A percentile compares a stretch with the other conserved stretches of the same genome.
These are phyloP conservation scores for Physaria fendleri DNA, from an alignment of 345 rosid genomes.

Conservation along the genomic window DNA sequence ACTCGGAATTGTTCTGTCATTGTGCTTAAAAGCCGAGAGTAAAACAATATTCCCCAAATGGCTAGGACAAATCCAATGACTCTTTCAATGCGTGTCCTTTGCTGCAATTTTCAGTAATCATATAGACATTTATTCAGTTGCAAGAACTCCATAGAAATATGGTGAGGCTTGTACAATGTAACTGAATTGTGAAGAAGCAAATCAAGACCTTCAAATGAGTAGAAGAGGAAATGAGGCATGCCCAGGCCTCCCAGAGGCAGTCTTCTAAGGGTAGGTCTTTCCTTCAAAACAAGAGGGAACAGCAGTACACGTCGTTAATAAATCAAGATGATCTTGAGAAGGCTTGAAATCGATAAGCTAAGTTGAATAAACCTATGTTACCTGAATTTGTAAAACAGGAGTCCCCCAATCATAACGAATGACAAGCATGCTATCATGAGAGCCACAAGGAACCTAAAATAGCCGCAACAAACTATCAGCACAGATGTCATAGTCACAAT, in stretches of 20 bases:
- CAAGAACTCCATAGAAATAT: neutral
- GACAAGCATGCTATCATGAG: constrained; percentile 77
- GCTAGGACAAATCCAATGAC: constrained; percentile 82
- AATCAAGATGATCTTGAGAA: neutral
- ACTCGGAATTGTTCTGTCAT: constrained; percentile 98
- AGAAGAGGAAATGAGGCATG: constrained; percentile 86
- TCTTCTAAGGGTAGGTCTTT: constrained; percentile 65
- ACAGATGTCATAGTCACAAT: neutral
- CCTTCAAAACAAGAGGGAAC: constrained; percentile 38
- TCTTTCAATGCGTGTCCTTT: constrained; percentile 83
- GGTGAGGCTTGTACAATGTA: neutral
- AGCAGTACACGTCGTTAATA: neutral
- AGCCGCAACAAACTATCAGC: constrained; percentile 13
- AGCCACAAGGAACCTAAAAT: constrained; percentile 70
- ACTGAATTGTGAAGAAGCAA: neutral
- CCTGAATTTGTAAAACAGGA: constrained; percentile 76
- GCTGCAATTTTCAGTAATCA: constrained; percentile 53
- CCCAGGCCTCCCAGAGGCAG: constrained; percentile 99
- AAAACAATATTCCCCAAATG: constrained; percentile 90
- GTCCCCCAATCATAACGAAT: constrained; percentile 78
- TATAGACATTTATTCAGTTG: constrained; percentile 29
- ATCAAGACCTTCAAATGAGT: constrained; percentile 67
- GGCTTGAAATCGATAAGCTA: neutral
- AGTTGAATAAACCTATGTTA: constrained; percentile 21
- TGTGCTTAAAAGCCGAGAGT: constrained; percentile 89